These are phyloP conservation scores for Leccinellum albellum DNA, from an alignment of 768 basidiomycete genomes.

Conservation along the genomic window DNA sequence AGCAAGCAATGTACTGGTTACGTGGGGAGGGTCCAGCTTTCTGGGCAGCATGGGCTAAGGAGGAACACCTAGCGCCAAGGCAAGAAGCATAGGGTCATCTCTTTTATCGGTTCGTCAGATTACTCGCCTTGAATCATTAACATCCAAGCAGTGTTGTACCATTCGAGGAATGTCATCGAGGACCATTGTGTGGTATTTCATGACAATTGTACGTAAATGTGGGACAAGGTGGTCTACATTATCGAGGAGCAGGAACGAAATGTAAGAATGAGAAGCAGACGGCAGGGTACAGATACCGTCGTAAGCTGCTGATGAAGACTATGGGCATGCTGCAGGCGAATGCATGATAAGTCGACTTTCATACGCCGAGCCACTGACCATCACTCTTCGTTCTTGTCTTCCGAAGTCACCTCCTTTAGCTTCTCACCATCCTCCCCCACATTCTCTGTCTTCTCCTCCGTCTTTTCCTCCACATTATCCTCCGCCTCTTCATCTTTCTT, in stretches of 20 bases:
- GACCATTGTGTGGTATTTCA: conserved; percentile 24
- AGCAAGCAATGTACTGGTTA: conserved; percentile 71
- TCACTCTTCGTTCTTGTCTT: conserved; percentile 35
- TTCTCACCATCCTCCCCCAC: conserved; percentile 34
- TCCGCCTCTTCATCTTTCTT: conserved; percentile 27
- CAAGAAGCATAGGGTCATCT: conserved; percentile 6
- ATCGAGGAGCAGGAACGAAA: conserved; percentile 10
- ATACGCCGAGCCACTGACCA: neutral
- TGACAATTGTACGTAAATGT: conserved; percentile 26
- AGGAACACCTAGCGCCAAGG: conserved; percentile 41
- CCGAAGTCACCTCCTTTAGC: conserved; percentile 25
- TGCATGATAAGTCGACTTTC: conserved; percentile 1
- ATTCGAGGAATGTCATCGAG: neutral
- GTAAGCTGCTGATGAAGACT: conserved; percentile 8
- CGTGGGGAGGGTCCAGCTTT: conserved; percentile 63
- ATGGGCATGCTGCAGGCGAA: conserved; percentile 5
- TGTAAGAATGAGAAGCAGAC: conserved; percentile 9
- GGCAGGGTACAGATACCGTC: conserved; percentile 1
- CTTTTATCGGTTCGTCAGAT: neutral
- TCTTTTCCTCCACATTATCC: conserved; percentile 24
- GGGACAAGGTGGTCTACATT: conserved; percentile 30
- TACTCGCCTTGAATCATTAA: neutral
- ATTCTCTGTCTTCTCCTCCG: conserved; percentile 23
- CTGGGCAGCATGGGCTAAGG: conserved; percentile 74
- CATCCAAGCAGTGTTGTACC: neutral